Evolutionary conservation across 140 eudicot genomes (phyloP), one percentile per base, ranked within the genome.

Genomic region (Bidens hawaiensis): DNA sequence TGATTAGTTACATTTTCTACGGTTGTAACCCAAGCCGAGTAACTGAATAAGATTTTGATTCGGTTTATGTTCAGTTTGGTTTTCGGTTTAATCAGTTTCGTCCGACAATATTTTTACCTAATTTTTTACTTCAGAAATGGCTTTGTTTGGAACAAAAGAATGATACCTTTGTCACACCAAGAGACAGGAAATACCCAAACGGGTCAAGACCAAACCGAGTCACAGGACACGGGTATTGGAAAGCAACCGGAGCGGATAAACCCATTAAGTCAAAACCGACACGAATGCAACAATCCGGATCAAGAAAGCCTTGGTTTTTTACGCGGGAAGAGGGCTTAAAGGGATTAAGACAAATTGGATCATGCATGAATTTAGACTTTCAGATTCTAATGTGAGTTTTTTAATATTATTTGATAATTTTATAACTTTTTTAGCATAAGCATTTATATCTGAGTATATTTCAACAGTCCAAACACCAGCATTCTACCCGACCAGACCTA

Each of bases 101-200:
- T n/a, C n/a, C n/a, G n/a, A n/a, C n/a, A 9, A 22, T 21, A 1
- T 13, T 50, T 50, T 55, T 8, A 45, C 28, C 55, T 71, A 3
- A 4, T 28, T 3, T 14, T 38, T 19, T 6, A 18, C 4, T 60
- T 3, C 40, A 74, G 79, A 74, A 9, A 34, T 74, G 74, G 79
- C 79, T 40, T 21, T 74, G 53, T 74, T 74, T 74, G 79, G 79
- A 60, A 74, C 76, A 6, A 75, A 54, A 15, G 81, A 79, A 62
- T 70, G 85, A 78, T 79, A 70, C 69, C 75, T 79, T 57, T 79
- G n/a, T 79, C 62, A 79, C 85, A 45, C 78, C 85, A 23, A 62
- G 85, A 58, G 76, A 79, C 24, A 62, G 75, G 26, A 79, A 79
- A 21, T 79, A 79, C 52, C 74, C 70, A 0, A 75, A 71, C 45